phyloP scores from a whole-genome alignment of 352 stramenopile genomes.

The Aphanomyces cochlioides region DNA sequence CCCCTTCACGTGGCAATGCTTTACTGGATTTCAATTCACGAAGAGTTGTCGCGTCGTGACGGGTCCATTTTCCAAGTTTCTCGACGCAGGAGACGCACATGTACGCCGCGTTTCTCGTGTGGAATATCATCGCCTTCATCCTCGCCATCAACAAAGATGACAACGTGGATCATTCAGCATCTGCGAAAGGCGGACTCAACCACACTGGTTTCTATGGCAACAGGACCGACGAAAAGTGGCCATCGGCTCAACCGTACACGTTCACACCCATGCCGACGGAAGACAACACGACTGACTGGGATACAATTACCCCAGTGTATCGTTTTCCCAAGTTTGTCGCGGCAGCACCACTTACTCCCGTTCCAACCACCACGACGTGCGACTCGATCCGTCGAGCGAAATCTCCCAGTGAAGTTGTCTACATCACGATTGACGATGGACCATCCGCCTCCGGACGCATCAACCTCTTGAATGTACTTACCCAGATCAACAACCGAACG shows the following conservation, averaged over 20 bases:
- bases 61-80: too few relatives aligned
- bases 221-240: not conserved
- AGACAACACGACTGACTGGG: too few relatives aligned
- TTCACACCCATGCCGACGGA: too few relatives aligned
- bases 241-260: not conserved
- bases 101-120: slow-evolving; percentile 12
- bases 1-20: too few relatives aligned
- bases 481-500: slow-evolving; percentile 7
- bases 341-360: not conserved
- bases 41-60: not conserved
- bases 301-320: too few relatives aligned
- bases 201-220: not conserved
- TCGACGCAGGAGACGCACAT: not conserved
- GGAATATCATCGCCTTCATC: slow-evolving; percentile 4
- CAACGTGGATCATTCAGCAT: not conserved
- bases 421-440: slow-evolving; percentile 28
- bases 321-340: too few relatives aligned
- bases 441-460: slow-evolving; percentile 2
- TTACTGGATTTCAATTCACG: too few relatives aligned
- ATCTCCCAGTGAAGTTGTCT: slow-evolving; percentile 7
- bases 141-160: not conserved
- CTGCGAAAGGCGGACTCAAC: not conserved
- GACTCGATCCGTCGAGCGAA: too few relatives aligned
- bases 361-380: not conserved
- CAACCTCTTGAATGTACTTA: not conserved